These are phyloP conservation scores for Pichia gijzeniarum DNA, from an alignment of 805 yeast genomes.

Conservation along the genomic window DNA sequence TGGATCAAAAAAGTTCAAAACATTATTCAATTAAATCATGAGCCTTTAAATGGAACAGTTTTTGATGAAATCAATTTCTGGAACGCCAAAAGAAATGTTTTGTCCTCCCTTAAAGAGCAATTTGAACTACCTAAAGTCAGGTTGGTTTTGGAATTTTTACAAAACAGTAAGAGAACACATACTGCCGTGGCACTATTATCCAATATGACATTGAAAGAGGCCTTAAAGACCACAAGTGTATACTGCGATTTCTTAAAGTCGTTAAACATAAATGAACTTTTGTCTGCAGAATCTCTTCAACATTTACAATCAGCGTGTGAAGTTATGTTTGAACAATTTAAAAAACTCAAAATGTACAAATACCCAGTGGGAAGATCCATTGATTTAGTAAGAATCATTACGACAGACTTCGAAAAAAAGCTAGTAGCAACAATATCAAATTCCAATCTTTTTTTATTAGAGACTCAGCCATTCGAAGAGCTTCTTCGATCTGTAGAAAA, in stretches of 20 bases:
- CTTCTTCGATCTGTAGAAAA: constrained; percentile 32
- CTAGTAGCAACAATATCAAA: constrained; percentile 34
- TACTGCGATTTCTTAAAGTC: constrained; percentile 62
- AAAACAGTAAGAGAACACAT: constrained; percentile 71
- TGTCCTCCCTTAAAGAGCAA: constrained; percentile 52
- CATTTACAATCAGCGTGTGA: constrained; percentile 41
- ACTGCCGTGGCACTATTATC: constrained; percentile 66
- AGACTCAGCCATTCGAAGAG: constrained; percentile 23
- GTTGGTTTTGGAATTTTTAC: constrained; percentile 53
- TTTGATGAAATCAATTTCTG: constrained; percentile 72
- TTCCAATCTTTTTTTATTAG: constrained; percentile 39
- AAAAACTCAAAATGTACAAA: constrained; percentile 48
- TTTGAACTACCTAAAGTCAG: constrained; percentile 46
- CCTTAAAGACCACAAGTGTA: constrained; percentile 42
- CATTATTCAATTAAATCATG: constrained; percentile 47
- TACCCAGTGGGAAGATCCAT: constrained; percentile 65
- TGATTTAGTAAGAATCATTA: constrained; percentile 56
- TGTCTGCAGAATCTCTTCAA: constrained; percentile 39
- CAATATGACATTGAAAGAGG: constrained; percentile 61
- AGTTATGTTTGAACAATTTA: constrained; percentile 53
- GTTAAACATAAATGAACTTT: constrained; percentile 58
- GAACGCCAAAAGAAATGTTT: constrained; percentile 61
- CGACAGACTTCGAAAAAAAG: constrained; percentile 47
- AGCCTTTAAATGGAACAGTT: constrained; percentile 48
- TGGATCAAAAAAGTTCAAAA: constrained; percentile 67